Conservation (phyloP, 116 monocot species). For the Iris pallida region DNA sequence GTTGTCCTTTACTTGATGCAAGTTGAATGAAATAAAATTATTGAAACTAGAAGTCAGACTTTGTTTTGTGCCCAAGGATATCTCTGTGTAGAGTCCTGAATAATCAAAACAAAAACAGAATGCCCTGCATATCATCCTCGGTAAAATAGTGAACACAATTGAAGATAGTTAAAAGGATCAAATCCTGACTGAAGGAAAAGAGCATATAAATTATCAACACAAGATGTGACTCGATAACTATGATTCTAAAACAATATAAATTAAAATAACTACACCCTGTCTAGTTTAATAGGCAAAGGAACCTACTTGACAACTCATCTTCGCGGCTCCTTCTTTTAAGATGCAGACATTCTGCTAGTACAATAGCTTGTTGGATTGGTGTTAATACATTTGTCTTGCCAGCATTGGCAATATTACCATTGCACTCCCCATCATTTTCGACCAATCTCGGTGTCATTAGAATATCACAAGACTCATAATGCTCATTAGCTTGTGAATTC, state of each 20-base stretch:
- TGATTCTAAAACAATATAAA: not conserved
- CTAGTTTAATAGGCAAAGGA: slow-evolving; percentile 1
- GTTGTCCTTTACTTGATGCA: no score
- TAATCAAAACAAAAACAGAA: no score
- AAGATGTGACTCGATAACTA: not conserved
- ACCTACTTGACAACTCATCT: slow-evolving; percentile 94
- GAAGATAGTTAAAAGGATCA: no score
- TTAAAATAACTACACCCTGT: not conserved
- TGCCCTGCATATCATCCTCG: no score
- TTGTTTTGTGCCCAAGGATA: no score
- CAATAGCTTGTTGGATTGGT: slow-evolving; percentile 71
- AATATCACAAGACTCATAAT: slow-evolving; percentile 62
- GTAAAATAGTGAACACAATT: no score
- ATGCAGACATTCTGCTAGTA: slow-evolving; percentile 77
- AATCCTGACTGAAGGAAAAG: no score
- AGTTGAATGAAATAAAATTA: no score
- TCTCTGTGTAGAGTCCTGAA: no score
- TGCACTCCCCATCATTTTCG: slow-evolving; percentile 10
- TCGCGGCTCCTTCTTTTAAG: slow-evolving; percentile 61
- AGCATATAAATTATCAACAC: not conserved
- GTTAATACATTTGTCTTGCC: slow-evolving; percentile 25
- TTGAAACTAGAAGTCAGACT: no score
- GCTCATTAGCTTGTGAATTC: slow-evolving; percentile 13
- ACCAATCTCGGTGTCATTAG: slow-evolving; percentile 69
- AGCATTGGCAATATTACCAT: slow-evolving; percentile 22